phyloP scores from a whole-genome alignment of 75 land plant species.

The Ceratopteris richardii region DNA sequence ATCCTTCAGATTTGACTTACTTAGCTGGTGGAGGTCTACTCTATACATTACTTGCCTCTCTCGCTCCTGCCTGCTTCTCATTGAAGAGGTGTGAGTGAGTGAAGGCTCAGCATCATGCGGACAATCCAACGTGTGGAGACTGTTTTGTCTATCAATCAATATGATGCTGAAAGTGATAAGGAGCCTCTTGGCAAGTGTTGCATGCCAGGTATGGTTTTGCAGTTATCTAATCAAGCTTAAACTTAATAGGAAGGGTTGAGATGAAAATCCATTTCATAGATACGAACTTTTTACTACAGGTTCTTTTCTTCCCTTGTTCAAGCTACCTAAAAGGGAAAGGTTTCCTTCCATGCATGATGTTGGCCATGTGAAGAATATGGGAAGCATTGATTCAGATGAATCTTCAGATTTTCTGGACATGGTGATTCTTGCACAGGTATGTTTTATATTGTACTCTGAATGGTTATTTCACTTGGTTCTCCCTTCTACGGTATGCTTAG shows the following conservation, averaged over 20 bases:
- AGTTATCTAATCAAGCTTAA: too few species aligned
- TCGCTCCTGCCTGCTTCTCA: neutral
- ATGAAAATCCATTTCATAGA: too few species aligned
- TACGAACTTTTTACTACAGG: too few species aligned
- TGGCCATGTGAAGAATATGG: neutral
- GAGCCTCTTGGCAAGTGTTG: conserved; percentile 87
- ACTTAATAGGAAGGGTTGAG: too few species aligned
- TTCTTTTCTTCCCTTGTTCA: too few species aligned
- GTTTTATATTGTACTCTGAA: neutral
- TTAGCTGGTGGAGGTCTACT: conserved; percentile 48
- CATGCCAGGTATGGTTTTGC: conserved; percentile 45
- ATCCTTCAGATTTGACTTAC: conserved; percentile 54
- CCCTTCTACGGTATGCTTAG: neutral
- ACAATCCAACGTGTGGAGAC: conserved; percentile 73
- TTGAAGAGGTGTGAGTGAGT: conserved; percentile 1
- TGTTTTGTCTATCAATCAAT: conserved; percentile 64
- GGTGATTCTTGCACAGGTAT: conserved; percentile 56
- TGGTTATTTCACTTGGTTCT: neutral
- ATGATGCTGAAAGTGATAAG: conserved; percentile 51
- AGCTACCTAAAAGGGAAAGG: too few species aligned
- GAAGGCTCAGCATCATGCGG: conserved; percentile 29
- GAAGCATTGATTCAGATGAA: too few species aligned
- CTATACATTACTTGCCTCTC: neutral
- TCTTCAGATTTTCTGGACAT: conserved; percentile 24
- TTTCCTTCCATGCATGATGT: neutral